Evolutionary conservation across 2,329 filamentous ascomycete species (phyloP), one percentile per base, ranked within the genome.

Genomic region (Sclerotinia minor): DNA sequence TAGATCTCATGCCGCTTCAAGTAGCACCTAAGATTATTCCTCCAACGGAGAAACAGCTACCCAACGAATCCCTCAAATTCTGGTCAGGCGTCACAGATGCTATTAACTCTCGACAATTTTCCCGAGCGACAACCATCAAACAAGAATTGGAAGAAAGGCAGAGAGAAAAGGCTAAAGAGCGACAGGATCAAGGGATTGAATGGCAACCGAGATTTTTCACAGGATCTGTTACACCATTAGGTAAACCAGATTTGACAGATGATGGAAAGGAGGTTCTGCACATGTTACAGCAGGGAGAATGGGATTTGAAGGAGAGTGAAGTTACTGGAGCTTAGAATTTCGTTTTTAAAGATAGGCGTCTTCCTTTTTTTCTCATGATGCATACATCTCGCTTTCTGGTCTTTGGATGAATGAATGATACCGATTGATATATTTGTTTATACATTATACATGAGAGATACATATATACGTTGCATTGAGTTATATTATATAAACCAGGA

Each of bases 181-280:
- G 95, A 54, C 90, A 94, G 76, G 84, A 84, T 55, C 84, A 84
- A 19, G 86, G 88, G 17, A 84, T 86, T 68, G 85, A 87, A 45
- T 99, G 92, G 88, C 83, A 89, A 72, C 95, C 95, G n/a, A 84
- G 92, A 54, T 99, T 96, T 80, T 99, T 99, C 79, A 88, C 83
- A 0, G 83, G 82, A 4, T 82, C 83, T 0, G 82, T 86, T n/a
- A 86, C 85, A 63, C 81, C 84, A 0, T 75, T 84, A 38, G 89
- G 89, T 2, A 84, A 82, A 74, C 89, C 89, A 0, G 83, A 88
- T 70, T 77, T 91, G 72, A 90, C 84, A 0, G 79, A 83, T 58
- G 87, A 90, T 60, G 89, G 89, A n/a, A 80, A 81, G 70, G 80
- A 80, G 74, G 85, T 80, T 5, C 77, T 91, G 65, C 79, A 84